A percentile compares a stretch with the other conserved stretches of the same genome.
Evolutionary conservation across 768 basidiomycete genomes (phyloP).

Genomic region (Clavaria fumosa): DNA sequence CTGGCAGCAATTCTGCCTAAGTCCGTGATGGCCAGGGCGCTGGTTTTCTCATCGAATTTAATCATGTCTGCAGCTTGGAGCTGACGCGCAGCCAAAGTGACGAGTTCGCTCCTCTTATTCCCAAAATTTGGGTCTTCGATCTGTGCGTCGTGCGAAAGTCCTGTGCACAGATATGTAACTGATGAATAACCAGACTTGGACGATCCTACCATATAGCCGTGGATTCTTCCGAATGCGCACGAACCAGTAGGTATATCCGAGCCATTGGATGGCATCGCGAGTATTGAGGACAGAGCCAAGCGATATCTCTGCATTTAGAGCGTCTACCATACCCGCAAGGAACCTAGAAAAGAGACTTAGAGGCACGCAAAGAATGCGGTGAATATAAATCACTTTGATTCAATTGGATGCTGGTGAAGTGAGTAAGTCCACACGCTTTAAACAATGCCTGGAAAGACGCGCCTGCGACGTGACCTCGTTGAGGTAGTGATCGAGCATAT

Average conservation of each 20-base stretch:
- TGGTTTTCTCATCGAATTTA: conserved; percentile 42
- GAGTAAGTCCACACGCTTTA: conserved; percentile 1
- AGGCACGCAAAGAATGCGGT: background rate
- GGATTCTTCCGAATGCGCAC: conserved; percentile 93
- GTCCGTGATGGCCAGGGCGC: conserved; percentile 64
- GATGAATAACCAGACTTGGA: background rate
- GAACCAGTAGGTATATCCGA: conserved; percentile 93
- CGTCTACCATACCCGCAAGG: conserved; percentile 68
- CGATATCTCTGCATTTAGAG: conserved; percentile 90
- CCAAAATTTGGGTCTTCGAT: conserved; percentile 61
- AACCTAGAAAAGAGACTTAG: conserved; percentile 33
- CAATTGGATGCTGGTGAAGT: conserved; percentile 66
- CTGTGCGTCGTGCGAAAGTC: conserved; percentile 54
- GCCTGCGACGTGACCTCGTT: conserved; percentile 81
- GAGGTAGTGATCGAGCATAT: conserved; percentile 85
- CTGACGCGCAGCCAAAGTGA: conserved; percentile 45
- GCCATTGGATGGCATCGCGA: conserved; percentile 80
- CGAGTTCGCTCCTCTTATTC: conserved; percentile 51
- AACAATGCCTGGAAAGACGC: conserved; percentile 10
- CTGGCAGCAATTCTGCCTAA: conserved; percentile 92
- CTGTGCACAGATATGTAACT: conserved; percentile 29
- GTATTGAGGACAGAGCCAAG: conserved; percentile 86
- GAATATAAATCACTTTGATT: conserved; percentile 59
- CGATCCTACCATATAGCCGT: conserved; percentile 54
- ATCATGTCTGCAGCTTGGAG: conserved; percentile 73